phyloP scores from a whole-genome alignment of 2,329 filamentous ascomycete species.

The Pseudogymnoascus sp. region DNA sequence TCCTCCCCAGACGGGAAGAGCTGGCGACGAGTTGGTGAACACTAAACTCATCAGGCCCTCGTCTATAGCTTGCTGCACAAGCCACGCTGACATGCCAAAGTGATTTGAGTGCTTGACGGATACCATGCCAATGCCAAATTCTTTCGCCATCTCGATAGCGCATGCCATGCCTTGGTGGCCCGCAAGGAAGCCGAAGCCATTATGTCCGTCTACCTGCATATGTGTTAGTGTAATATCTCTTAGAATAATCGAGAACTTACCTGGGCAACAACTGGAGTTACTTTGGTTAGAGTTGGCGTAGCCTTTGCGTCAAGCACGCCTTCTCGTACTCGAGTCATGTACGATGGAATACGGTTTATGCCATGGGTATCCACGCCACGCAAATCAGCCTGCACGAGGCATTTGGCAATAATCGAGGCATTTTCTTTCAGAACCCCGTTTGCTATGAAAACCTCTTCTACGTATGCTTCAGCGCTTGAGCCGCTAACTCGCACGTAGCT shows the following conservation, averaged over 20 bases:
- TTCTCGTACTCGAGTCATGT: slow-evolving; percentile 64
- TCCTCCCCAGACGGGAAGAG: slow-evolving; percentile 31
- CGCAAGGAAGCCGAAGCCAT: slow-evolving; percentile 69
- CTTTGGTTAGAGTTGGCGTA: slow-evolving; percentile 47
- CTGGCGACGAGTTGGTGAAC: slow-evolving; percentile 30
- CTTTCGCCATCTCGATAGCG: slow-evolving; percentile 58
- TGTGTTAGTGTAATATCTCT: slow-evolving; percentile 32
- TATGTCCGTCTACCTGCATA: slow-evolving; percentile 45
- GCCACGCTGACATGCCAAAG: slow-evolving; percentile 76
- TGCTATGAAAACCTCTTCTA: slow-evolving; percentile 47
- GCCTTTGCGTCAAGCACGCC: slow-evolving; percentile 58
- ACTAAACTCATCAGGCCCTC: slow-evolving; percentile 53
- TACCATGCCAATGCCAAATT: slow-evolving; percentile 67
- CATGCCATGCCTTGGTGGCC: slow-evolving; percentile 57
- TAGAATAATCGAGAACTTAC: slow-evolving; percentile 31
- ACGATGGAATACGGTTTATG: slow-evolving; percentile 69
- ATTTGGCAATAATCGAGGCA: slow-evolving; percentile 57
- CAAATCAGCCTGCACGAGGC: slow-evolving; percentile 66
- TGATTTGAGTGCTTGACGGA: slow-evolving; percentile 71
- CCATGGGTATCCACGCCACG: slow-evolving; percentile 75
- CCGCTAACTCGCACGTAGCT: background rate
- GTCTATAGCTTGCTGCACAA: slow-evolving; percentile 70
- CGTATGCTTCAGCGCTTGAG: slow-evolving; percentile 31
- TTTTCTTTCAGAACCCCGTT: slow-evolving; percentile 53
- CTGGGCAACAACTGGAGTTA: slow-evolving; percentile 65